A percentile compares a stretch with the other conserved stretches of the same genome.
Conservation (phyloP, 768 basidiomycete species). For the Agaricus subrufescens region DNA sequence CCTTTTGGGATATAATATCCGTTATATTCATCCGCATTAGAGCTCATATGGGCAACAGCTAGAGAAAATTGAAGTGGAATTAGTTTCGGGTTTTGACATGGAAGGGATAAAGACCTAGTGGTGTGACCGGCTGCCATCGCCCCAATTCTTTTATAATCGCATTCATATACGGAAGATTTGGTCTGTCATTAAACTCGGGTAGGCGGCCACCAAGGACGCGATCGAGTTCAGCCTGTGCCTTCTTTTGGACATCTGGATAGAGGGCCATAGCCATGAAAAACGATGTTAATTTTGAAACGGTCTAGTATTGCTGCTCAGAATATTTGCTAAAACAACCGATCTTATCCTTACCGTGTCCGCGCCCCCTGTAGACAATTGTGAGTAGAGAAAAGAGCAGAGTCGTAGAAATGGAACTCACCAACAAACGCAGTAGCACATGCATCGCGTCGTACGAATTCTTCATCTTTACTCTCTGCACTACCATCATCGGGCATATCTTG, state of each 20-base stretch:
- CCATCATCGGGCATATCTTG: constrained; percentile 13
- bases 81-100: too few relatives aligned
- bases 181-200: constrained; percentile 22
- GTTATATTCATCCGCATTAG: not conserved
- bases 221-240: constrained; percentile 14
- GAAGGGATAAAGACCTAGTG: constrained; percentile 13
- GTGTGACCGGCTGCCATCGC: constrained; percentile 27
- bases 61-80: not conserved
- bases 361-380: constrained; percentile 1
- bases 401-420: constrained; percentile 12
- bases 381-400: not conserved
- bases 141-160: constrained; percentile 31
- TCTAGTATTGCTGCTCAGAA: constrained; percentile 1
- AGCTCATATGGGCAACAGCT: not conserved
- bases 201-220: constrained; percentile 20
- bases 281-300: constrained; percentile 11
- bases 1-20: constrained; percentile 1
- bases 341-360: constrained; percentile 9
- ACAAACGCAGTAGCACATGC: constrained; percentile 19
- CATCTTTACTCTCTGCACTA: constrained; percentile 13
- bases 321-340: not conserved
- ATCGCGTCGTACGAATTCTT: constrained; percentile 16
- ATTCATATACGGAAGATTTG: constrained; percentile 26
- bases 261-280: constrained; percentile 16
- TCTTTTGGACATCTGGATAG: constrained; percentile 12